Conservation (phyloP, 169 alveolate species). For the Plasmodium knowlesi region DNA sequence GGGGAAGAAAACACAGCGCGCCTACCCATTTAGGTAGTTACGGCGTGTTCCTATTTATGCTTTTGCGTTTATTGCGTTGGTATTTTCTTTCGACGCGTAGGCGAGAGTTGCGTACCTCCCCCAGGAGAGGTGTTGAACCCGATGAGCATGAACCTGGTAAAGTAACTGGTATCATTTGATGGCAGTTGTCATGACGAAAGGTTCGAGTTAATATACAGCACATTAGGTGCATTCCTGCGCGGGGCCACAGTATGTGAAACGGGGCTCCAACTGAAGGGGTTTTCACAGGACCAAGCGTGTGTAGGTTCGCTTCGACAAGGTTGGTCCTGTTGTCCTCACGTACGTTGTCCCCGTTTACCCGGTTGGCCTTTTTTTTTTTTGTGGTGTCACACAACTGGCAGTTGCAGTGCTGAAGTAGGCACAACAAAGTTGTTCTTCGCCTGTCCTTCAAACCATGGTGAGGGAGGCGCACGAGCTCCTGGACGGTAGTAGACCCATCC, state of each 20-base stretch:
- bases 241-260: not conserved
- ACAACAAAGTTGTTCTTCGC: not conserved
- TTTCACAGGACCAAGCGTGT: not conserved
- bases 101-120: not conserved
- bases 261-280: not conserved
- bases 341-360: too few relatives aligned
- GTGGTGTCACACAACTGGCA: not conserved
- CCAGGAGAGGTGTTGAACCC: not conserved
- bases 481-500: slow-evolving; percentile 75
- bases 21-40: not conserved
- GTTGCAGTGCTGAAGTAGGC: not conserved
- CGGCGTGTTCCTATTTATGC: not conserved
- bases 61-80: too few relatives aligned
- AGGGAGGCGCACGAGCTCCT: slow-evolving; percentile 74
- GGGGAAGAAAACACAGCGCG: not conserved
- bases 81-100: not conserved
- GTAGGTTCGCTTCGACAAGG: not conserved
- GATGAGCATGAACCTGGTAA: not conserved
- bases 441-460: slow-evolving; percentile 2
- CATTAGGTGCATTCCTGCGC: not conserved
- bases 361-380: not conserved
- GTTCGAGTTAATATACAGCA: not conserved
- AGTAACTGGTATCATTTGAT: not conserved
- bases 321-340: too few relatives aligned
- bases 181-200: not conserved